Percentiles rank a stretch among this genome's conserved stretches.
These are phyloP conservation scores for Candida corydali DNA, from an alignment of 805 yeast species.

Conservation along the genomic window DNA sequence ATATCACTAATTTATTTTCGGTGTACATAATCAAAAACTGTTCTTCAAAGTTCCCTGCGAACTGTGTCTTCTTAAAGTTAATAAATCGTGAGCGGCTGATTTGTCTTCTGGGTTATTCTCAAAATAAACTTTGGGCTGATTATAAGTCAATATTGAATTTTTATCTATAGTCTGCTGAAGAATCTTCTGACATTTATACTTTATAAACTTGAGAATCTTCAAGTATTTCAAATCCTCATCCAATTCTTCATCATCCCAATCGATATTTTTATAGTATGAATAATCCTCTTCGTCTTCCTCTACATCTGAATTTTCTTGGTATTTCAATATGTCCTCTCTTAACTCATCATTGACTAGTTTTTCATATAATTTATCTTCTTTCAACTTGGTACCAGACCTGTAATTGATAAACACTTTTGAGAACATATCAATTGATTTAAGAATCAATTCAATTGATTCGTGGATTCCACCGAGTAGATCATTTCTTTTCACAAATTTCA, in stretches of 20 bases:
- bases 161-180: conserved; percentile 4
- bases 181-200: conserved; percentile 27
- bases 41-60: conserved; percentile 5
- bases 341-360: conserved; percentile 37
- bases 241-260: conserved; percentile 47
- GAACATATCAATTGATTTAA: conserved; percentile 28
- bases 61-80: conserved; percentile 20
- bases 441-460: conserved; percentile 18
- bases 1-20: too few species aligned
- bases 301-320: conserved; percentile 26
- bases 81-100: conserved; percentile 25
- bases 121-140: conserved; percentile 13
- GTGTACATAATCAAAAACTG: background rate
- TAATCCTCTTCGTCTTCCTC: conserved; percentile 21
- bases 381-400: conserved; percentile 22
- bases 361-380: conserved; percentile 34
- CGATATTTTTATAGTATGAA: conserved; percentile 24
- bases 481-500: conserved; percentile 29
- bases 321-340: conserved; percentile 31
- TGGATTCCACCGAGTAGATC: conserved; percentile 14
- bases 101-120: conserved; percentile 18
- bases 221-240: conserved; percentile 44
- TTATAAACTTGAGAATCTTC: conserved; percentile 37
- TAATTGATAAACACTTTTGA: conserved; percentile 36
- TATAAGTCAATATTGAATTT: background rate